Evolutionary conservation across 352 stramenopile species (phyloP).

Genomic region (Phytophthora cryptogea): DNA sequence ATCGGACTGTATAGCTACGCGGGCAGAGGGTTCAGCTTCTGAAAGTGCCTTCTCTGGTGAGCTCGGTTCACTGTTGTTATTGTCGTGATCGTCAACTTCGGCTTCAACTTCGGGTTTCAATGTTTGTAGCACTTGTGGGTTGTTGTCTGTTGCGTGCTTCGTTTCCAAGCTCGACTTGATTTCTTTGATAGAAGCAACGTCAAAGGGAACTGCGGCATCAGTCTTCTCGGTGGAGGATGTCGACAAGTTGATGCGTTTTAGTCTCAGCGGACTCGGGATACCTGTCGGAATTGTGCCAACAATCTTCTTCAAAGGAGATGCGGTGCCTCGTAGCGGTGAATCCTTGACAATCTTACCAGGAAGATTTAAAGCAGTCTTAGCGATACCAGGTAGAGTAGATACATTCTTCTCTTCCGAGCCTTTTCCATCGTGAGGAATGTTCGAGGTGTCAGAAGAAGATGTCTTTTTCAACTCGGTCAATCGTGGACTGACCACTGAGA

Average conservation of each 20-base stretch:
- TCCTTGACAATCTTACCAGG: constrained; percentile 54
- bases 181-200: constrained; percentile 56
- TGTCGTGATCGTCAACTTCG: constrained; percentile 32
- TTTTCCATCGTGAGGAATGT: not conserved
- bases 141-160: constrained; percentile 44
- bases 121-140: constrained; percentile 4
- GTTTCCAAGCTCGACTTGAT: constrained; percentile 60
- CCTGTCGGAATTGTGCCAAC: constrained; percentile 14
- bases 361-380: constrained; percentile 41
- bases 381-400: constrained; percentile 21
- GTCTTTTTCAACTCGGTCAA: constrained; percentile 24
- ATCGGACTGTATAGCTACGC: constrained; percentile 19
- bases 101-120: constrained; percentile 29
- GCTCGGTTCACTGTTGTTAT: constrained; percentile 47
- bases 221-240: constrained; percentile 41
- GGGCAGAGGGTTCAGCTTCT: constrained; percentile 26
- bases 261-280: constrained; percentile 41
- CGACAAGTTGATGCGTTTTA: constrained; percentile 17
- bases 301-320: constrained; percentile 38
- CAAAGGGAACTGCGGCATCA: constrained; percentile 45
- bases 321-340: constrained; percentile 8
- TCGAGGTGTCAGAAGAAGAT: not conserved
- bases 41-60: constrained; percentile 43
- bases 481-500: not conserved
- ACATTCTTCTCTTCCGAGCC: constrained; percentile 19